Conservation (phyloP, 495 filamentous ascomycete species). For the Xylaria scruposa region DNA sequence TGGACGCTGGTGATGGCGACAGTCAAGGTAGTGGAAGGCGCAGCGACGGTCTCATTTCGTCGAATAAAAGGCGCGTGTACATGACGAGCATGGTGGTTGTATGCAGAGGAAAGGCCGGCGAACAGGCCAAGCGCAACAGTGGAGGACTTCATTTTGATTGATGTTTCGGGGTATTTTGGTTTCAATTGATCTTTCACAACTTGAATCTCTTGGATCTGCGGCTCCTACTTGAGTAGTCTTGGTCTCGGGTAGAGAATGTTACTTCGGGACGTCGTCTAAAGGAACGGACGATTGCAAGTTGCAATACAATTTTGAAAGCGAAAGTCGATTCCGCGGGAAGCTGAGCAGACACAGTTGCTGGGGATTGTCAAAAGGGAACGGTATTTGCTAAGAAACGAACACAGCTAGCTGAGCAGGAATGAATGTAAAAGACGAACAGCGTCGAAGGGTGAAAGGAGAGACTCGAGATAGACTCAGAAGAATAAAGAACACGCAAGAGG, state of each 20-base stretch:
- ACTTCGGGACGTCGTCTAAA: slow-evolving; percentile 40
- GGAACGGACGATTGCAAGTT: slow-evolving; percentile 43
- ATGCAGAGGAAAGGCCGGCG: slow-evolving; percentile 51
- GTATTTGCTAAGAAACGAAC: slow-evolving; percentile 37
- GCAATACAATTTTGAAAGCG: slow-evolving; percentile 44
- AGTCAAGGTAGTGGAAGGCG: slow-evolving; percentile 51
- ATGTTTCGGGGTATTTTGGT: slow-evolving; percentile 13
- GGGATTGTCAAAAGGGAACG: slow-evolving; percentile 36
- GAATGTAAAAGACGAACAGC: slow-evolving; percentile 39
- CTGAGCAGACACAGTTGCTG: slow-evolving; percentile 54
- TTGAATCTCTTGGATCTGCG: slow-evolving; percentile 28
- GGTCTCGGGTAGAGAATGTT: slow-evolving; percentile 37
- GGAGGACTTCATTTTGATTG: slow-evolving; percentile 55
- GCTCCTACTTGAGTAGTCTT: slow-evolving; percentile 38
- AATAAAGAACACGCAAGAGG: slow-evolving; percentile 33
- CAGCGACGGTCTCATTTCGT: slow-evolving; percentile 43
- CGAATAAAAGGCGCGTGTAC: slow-evolving; percentile 46
- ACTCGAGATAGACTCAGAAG: slow-evolving; percentile 43
- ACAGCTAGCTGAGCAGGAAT: slow-evolving; percentile 41
- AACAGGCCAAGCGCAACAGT: slow-evolving; percentile 52
- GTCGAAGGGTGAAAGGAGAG: slow-evolving; percentile 41
- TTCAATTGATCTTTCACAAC: slow-evolving; percentile 30
- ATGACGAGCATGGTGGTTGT: slow-evolving; percentile 49
- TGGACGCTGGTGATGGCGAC: slow-evolving; percentile 62
- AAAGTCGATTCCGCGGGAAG: slow-evolving; percentile 56